These are phyloP conservation scores for Pichiaceae sp. DNA, from an alignment of 1,139 yeast species.

Conservation along the genomic window DNA sequence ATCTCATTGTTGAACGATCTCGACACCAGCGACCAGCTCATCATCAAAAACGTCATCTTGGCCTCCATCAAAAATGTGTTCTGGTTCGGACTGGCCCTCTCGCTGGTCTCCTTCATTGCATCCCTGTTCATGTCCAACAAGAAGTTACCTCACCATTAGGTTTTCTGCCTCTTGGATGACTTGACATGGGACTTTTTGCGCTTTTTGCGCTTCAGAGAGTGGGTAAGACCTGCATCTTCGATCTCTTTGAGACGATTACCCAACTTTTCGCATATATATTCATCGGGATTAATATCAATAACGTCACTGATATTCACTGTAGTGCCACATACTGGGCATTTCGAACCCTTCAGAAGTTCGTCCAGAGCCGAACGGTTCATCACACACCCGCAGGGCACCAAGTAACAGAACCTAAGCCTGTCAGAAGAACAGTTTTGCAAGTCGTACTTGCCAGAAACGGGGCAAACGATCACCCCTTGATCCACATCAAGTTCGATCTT, in stretches of 20 bases:
- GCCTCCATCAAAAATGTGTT: constrained; percentile 1
- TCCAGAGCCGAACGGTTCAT: constrained; percentile 32
- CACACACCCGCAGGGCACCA: constrained; percentile 49
- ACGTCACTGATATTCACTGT: constrained; percentile 1
- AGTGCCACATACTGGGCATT: constrained; percentile 35
- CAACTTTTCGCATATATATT: constrained; percentile 23
- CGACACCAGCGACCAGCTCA: neutral
- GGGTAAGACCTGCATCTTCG: constrained; percentile 30
- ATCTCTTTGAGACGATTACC: constrained; percentile 31
- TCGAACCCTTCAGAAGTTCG: constrained; percentile 17
- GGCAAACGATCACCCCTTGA: constrained; percentile 12
- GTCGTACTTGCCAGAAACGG: constrained; percentile 11
- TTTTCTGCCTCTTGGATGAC: constrained; percentile 1
- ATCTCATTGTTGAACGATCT: neutral
- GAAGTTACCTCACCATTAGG: constrained; percentile 1
- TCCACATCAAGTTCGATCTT: constrained; percentile 15
- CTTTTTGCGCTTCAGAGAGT: constrained; percentile 33
- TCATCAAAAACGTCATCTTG: neutral
- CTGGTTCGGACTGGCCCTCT: constrained; percentile 2
- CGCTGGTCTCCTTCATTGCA: neutral
- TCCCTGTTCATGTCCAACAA: constrained; percentile 2
- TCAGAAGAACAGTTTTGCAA: constrained; percentile 7
- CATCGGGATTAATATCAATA: constrained; percentile 23
- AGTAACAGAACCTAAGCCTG: constrained; percentile 29
- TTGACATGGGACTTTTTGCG: constrained; percentile 1